Evolutionary conservation across 129 eudicot genomes (phyloP), one percentile per base, ranked within the genome.

Genomic region (Flaveria bidentis): DNA sequence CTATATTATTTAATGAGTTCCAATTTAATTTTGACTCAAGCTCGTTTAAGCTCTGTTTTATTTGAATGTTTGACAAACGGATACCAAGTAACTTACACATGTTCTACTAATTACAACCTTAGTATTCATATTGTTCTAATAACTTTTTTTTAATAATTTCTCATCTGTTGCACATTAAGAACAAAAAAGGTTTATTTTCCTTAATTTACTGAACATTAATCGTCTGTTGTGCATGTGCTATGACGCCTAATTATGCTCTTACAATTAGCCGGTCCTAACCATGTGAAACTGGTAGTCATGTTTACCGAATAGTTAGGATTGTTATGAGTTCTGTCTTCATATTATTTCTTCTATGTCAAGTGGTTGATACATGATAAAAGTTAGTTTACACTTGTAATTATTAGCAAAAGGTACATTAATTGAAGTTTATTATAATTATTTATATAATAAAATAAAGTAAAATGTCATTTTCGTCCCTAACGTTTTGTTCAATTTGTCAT

Each of bases 301-400:
- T n/a, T 36, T 66, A 66, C 69, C 69, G 45, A 63, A 28, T 28
- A 30, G 44, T 63, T 63, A 28, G 68, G 68, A 28, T 26, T 28
- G 68, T 15, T 62, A 28, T 9, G 9, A 26, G 67, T 62, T 28
- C 28, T 61, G 10, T 23, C 14, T 62, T 28, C 14, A 57, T 57
- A 5, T 57, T 20, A 18, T 57, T 57, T 20, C 15, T 20, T 8
- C 9, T 0, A 6, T 5, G 2, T 20, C 30, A 9, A 22, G 30
- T 9, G 25, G 18, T 7, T 17, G 61, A 18, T n/a, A 0, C 16
- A 58, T 20, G 11, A 60, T 60, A 58, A 9, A 51, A 3, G 7
- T 51, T 51, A 51, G 16, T 12, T 47, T 11, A 33, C 39, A 33
- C 39, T 4, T 33, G 39, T 33, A 33, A 4, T 4, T 4, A 4